These are phyloP conservation scores for Botryotinia convoluta DNA, from an alignment of 2,329 filamentous ascomycete species.

Conservation along the genomic window DNA sequence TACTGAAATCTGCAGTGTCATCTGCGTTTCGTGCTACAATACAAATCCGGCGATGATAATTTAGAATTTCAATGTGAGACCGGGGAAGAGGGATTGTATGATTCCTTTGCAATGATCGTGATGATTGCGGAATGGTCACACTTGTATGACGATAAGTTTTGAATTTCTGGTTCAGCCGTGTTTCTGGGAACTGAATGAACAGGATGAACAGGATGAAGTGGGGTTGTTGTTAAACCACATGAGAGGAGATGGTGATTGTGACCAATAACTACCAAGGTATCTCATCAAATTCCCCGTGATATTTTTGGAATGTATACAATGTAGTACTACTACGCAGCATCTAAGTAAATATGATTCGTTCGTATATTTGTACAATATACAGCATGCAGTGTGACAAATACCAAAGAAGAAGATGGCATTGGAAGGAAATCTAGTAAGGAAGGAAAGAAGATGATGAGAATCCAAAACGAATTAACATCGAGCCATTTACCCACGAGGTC, in stretches of 20 bases:
- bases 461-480: conserved; percentile 17
- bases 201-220: neutral
- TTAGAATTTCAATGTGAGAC: neutral
- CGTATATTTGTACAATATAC: neutral
- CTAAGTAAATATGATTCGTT: neutral
- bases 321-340: conserved; percentile 5
- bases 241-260: neutral
- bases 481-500: conserved; percentile 25
- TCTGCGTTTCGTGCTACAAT: neutral
- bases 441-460: neutral
- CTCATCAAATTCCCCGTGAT: neutral
- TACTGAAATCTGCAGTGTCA: conserved; percentile 14
- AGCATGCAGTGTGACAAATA: neutral
- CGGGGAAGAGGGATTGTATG: conserved; percentile 3
- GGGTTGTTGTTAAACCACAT: neutral
- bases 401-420: neutral
- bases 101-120: neutral
- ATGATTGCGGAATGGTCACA: neutral
- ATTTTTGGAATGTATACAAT: neutral
- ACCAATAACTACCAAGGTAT: neutral
- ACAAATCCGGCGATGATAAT: neutral
- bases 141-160: neutral
- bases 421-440: neutral
- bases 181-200: conserved; percentile 5
- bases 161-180: conserved; percentile 11